A percentile compares a stretch with the other conserved stretches of the same genome.
phyloP scores from a whole-genome alignment of 1,284 basidiomycete genomes.

The Ganoderma meredithae region DNA sequence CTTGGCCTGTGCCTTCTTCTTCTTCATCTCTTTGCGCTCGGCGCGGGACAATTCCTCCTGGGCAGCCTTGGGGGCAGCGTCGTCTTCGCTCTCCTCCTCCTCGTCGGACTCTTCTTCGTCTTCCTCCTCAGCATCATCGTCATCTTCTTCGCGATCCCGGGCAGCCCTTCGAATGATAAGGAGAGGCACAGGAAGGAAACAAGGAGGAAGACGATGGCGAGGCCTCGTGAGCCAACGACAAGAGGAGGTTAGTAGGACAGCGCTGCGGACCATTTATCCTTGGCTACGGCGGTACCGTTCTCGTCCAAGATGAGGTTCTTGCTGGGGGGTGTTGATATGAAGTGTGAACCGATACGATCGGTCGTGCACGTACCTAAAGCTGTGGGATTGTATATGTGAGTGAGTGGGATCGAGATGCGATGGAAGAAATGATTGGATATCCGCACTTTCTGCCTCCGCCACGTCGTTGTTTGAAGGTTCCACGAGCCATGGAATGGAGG shows the following conservation, averaged over 20 bases:
- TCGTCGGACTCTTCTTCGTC: slow-evolving; percentile 12
- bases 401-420: slow-evolving; percentile 6
- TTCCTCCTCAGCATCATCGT: slow-evolving; percentile 7
- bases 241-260: not conserved
- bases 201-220: not conserved
- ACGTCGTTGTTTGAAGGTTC: slow-evolving; percentile 85
- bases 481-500: slow-evolving; percentile 32
- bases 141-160: slow-evolving; percentile 13
- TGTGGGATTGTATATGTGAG: slow-evolving; percentile 20
- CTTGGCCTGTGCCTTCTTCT: slow-evolving; percentile 38
- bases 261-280: slow-evolving; percentile 24
- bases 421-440: slow-evolving; percentile 10
- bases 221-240: not conserved
- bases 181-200: not conserved
- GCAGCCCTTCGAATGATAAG: not conserved
- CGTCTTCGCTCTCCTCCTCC: slow-evolving; percentile 7
- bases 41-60: slow-evolving; percentile 8
- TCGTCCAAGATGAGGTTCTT: slow-evolving; percentile 65
- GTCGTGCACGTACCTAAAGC: slow-evolving; percentile 39
- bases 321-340: slow-evolving; percentile 43
- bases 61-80: not conserved
- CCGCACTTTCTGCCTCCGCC: slow-evolving; percentile 74
- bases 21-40: slow-evolving; percentile 32
- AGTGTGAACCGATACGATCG: not conserved
- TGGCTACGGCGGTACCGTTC: slow-evolving; percentile 65